Evolutionary conservation across 768 basidiomycete species (phyloP), one percentile per base, ranked within the genome.

Genomic region (Lactarius vividus): DNA sequence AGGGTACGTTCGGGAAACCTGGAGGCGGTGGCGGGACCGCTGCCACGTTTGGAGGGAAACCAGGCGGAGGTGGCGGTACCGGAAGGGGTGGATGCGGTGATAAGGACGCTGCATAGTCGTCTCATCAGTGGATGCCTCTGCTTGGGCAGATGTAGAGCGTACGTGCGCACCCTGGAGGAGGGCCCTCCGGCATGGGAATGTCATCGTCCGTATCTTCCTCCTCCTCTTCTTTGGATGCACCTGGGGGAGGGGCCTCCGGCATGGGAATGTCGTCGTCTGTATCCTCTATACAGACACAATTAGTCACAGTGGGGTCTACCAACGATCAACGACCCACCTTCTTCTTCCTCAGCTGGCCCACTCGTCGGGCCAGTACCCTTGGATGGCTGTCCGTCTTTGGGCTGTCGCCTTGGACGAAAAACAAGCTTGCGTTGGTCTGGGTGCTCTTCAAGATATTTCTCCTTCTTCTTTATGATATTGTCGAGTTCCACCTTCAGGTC

Each of bases 371-470:
- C 75, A 62, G 77, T 77, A 64, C 76, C 78, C 63, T 78, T 79
- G 67, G 81, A 80, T 54, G 81, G 79, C 53, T 74, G 78, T 20
- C 79, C 57, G 35, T 69, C 79, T 15, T 76, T 73, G 33, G 74
- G 72, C 20, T 73, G 76, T 70, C 79, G 83, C 26, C 83, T 80
- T 39, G 81, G 72, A 69, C 83, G 83, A 74, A 90, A 98, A 8
- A 98, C 93, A 13, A 93, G 84, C 71, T 87, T 85, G 62, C 90
- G 86, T 53, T 94, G 91, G 74, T 98, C 96, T 2, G 96, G 96
- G 76, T 98, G 95, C 70, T 94, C 94, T 63, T 84, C 84, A 61
- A 98, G 86, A 76, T 94, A 98, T 72, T 94, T 94, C 49, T 91
- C 89, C 74, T 98, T 98, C 77, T 91, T 91, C 75, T 85, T 85